Conservation (phyloP, 352 stramenopile species). For the Aphanomyces euteiches region DNA sequence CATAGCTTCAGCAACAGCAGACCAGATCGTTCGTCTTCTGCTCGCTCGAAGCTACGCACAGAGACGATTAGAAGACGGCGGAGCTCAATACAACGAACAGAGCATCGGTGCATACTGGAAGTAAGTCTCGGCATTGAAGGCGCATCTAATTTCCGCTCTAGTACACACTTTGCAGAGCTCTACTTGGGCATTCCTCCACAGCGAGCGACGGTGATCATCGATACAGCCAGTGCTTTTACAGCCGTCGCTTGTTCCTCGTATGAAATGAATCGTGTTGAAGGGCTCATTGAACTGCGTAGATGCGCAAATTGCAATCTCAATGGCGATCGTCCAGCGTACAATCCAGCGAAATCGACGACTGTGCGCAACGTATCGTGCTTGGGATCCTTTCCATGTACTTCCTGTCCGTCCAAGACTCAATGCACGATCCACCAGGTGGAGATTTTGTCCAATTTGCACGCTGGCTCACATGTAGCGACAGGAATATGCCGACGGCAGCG, state of each 20-base stretch:
- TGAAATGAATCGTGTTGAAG: no score
- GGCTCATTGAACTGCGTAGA: not conserved
- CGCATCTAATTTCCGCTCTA: not conserved
- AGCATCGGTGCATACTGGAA: not conserved
- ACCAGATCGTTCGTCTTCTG: not conserved
- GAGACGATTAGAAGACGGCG: not conserved
- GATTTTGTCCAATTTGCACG: no score
- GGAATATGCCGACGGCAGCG: slow-evolving; percentile 17
- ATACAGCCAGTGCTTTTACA: slow-evolving; percentile 16
- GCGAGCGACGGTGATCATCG: slow-evolving; percentile 6
- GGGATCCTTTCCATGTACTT: not conserved
- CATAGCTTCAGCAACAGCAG: not conserved
- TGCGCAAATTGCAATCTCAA: slow-evolving; percentile 9
- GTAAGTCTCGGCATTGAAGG: not conserved
- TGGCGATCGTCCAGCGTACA: slow-evolving; percentile 1
- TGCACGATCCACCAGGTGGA: no score
- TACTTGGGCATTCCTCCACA: slow-evolving; percentile 25
- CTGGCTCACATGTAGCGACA: no score
- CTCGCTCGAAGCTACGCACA: not conserved
- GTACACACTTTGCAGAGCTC: not conserved
- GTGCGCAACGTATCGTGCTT: not conserved
- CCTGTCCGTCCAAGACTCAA: no score
- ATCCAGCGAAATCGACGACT: slow-evolving; percentile 16
- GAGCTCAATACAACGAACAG: slow-evolving; percentile 10
- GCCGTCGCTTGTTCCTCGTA: not conserved